A percentile compares a stretch with the other conserved stretches of the same genome.
phyloP scores from a whole-genome alignment of 495 filamentous ascomycete genomes.

The Glutinoglossum americanum region DNA sequence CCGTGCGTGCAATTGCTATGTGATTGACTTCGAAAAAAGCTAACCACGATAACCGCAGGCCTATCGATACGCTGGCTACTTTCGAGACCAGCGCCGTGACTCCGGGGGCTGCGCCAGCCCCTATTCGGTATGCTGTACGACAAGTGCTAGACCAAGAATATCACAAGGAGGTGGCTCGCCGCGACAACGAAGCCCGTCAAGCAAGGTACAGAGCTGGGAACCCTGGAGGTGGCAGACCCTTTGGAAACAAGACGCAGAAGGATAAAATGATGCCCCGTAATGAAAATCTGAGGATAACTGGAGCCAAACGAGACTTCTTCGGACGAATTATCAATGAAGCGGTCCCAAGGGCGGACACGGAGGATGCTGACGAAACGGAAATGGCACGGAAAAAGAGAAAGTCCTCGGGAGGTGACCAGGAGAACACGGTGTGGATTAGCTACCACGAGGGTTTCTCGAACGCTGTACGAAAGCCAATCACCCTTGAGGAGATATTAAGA shows the following conservation, averaged over 20 bases:
- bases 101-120: constrained; percentile 24
- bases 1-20: constrained; percentile 36
- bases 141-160: constrained; percentile 85
- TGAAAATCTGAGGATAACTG: constrained; percentile 20
- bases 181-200: constrained; percentile 34
- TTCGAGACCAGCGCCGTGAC: constrained; percentile 29
- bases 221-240: constrained; percentile 2
- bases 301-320: constrained; percentile 76
- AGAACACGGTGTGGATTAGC: constrained; percentile 66
- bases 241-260: constrained; percentile 10
- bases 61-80: constrained; percentile 45
- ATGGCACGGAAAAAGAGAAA: constrained; percentile 8
- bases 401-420: constrained; percentile 20
- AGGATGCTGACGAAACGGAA: constrained; percentile 19
- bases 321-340: constrained; percentile 36
- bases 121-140: constrained; percentile 67
- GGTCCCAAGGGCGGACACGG: constrained; percentile 12
- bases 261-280: constrained; percentile 10
- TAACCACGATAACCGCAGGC: constrained; percentile 20
- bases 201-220: constrained; percentile 26
- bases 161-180: constrained; percentile 39
- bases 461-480: constrained; percentile 82
- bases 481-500: constrained; percentile 61
- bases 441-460: constrained; percentile 95
- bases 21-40: constrained; percentile 10